Percentiles rank a stretch among this genome's conserved stretches.
phyloP scores from a whole-genome alignment of 306 rosid genomes.

The Ormosia semicastrata region DNA sequence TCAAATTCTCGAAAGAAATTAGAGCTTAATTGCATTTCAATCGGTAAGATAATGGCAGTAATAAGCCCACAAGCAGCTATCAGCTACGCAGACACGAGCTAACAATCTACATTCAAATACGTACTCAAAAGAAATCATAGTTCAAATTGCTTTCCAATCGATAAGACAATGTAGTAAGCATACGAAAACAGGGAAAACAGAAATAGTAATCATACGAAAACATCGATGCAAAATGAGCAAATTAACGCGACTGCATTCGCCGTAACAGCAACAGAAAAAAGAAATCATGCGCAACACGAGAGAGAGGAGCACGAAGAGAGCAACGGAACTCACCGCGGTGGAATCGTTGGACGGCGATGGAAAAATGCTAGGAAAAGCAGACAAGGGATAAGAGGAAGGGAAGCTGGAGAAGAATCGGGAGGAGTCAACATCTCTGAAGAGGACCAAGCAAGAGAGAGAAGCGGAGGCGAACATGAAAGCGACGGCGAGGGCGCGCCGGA shows the following conservation, averaged over 20 bases:
- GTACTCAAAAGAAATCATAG: background rate
- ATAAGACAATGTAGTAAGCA: background rate
- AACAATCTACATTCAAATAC: background rate
- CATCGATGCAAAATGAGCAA: background rate
- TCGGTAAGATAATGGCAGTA: background rate
- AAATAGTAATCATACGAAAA: background rate
- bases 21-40: constrained; percentile 9
- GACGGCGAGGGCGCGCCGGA: constrained; percentile 32
- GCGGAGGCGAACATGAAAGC: constrained; percentile 46
- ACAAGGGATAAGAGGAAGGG: constrained; percentile 32
- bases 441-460: constrained; percentile 51
- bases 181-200: background rate
- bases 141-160: background rate
- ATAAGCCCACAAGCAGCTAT: background rate
- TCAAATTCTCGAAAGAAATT: constrained; percentile 9
- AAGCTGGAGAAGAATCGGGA: constrained; percentile 44
- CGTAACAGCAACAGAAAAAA: background rate
- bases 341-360: constrained; percentile 33
- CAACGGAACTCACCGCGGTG: constrained; percentile 41
- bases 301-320: background rate
- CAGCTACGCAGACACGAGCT: background rate
- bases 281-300: background rate
- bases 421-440: constrained; percentile 49
- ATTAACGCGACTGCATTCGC: background rate
- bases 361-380: constrained; percentile 32